These are phyloP conservation scores for Morella rubra DNA, from an alignment of 306 rosid species.

Conservation along the genomic window DNA sequence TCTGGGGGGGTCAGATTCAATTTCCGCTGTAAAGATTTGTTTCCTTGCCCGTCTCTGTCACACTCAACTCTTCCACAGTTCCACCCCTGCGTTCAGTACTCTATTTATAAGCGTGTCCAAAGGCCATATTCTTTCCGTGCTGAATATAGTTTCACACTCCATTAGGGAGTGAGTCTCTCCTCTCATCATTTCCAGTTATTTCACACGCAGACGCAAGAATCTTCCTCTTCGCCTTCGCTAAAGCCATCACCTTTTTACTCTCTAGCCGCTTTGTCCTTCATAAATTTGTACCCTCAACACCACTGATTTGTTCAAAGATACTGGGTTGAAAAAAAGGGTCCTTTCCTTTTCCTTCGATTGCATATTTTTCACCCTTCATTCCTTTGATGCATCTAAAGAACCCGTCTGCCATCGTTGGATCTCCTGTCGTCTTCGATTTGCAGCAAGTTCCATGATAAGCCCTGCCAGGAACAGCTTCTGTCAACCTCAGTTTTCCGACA, in stretches of 20 bases:
- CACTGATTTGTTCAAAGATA: background rate
- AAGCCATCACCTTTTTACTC: background rate
- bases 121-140: background rate
- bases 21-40: background rate
- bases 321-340: background rate
- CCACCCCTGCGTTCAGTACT: background rate
- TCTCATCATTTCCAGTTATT: conserved; percentile 3
- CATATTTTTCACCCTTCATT: background rate
- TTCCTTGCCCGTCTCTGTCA: background rate
- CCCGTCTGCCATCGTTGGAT: background rate
- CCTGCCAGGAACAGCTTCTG: background rate
- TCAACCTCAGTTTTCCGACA: background rate
- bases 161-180: background rate
- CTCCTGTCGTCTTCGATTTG: background rate
- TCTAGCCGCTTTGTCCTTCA: background rate
- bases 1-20: background rate
- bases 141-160: background rate
- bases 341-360: background rate
- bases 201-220: background rate
- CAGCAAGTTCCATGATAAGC: background rate
- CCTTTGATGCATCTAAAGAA: background rate
- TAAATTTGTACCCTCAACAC: no score
- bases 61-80: background rate
- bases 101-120: background rate
- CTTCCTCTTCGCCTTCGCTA: background rate